A percentile compares a stretch with the other conserved stretches of the same genome.
phyloP scores from a whole-genome alignment of 176 grass and related monocot species.

The Cocos nucifera region DNA sequence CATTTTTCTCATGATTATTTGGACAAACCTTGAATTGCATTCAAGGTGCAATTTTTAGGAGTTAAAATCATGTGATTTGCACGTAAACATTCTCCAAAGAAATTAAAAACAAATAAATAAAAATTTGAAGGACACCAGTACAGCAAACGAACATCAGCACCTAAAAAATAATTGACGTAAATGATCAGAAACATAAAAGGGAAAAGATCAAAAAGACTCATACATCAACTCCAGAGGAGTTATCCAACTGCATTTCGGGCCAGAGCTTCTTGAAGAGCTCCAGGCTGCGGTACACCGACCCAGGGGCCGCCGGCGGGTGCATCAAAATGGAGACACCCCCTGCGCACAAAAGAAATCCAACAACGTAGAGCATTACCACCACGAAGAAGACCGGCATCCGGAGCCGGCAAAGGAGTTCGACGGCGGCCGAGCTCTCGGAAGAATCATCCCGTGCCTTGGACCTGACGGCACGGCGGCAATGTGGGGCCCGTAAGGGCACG shows the following conservation, averaged over 20 bases:
- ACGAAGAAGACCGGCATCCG: neutral
- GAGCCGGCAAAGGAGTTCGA: neutral
- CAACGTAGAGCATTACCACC: neutral
- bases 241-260: conserved; percentile 8
- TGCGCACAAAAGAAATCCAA: conserved; percentile 3
- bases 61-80: no score
- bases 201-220: neutral
- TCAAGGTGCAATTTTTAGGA: no score
- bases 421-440: neutral
- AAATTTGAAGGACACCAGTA: no score
- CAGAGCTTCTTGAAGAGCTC: conserved; percentile 8
- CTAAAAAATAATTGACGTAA: neutral
- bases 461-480: conserved; percentile 1
- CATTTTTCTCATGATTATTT: no score
- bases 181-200: neutral
- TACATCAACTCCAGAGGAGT: conserved; percentile 6
- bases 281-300: conserved; percentile 15
- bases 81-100: no score
- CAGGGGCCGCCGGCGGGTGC: neutral
- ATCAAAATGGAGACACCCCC: neutral
- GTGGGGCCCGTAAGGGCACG: neutral
- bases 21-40: no score
- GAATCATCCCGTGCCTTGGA: neutral
- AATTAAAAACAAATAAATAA: no score
- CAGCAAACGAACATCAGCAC: neutral